phyloP scores from a whole-genome alignment of 2,329 filamentous ascomycete genomes.

The Aspergillus candidus region DNA sequence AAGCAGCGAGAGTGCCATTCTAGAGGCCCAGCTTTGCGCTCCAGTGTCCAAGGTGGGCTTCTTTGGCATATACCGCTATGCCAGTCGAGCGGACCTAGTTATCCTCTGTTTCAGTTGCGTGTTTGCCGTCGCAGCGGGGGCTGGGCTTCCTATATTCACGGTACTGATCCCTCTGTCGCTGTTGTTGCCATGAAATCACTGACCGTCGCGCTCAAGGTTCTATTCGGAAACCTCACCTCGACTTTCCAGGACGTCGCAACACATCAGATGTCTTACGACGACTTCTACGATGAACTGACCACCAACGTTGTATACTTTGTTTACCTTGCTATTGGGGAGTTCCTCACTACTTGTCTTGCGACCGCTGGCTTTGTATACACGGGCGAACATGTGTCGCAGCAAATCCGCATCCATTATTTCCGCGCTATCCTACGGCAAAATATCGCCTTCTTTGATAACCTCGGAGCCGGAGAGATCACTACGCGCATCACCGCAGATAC shows the following conservation, averaged over 20 bases:
- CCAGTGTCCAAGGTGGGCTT: slow-evolving; percentile 57
- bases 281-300: slow-evolving; percentile 55
- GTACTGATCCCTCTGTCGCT: slow-evolving; percentile 33
- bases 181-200: background rate
- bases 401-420: slow-evolving; percentile 74
- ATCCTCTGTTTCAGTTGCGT: slow-evolving; percentile 55
- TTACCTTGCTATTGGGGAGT: slow-evolving; percentile 73
- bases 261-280: slow-evolving; percentile 39
- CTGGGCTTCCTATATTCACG: slow-evolving; percentile 70
- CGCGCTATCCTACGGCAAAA: slow-evolving; percentile 76
- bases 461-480: slow-evolving; percentile 84
- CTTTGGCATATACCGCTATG: slow-evolving; percentile 60
- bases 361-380: slow-evolving; percentile 85
- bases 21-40: slow-evolving; percentile 60
- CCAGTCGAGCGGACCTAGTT: slow-evolving; percentile 55
- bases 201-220: slow-evolving; percentile 26
- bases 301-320: slow-evolving; percentile 71
- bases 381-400: slow-evolving; percentile 67
- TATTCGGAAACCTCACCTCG: slow-evolving; percentile 69
- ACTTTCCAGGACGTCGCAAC: slow-evolving; percentile 62
- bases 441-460: slow-evolving; percentile 83
- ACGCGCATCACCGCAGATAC: slow-evolving; percentile 88
- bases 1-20: slow-evolving; percentile 49
- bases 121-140: slow-evolving; percentile 63
- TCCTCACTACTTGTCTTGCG: slow-evolving; percentile 64